These are phyloP conservation scores for Podila minutissima DNA, from an alignment of 192 early-diverging fungal genomes.

Conservation along the genomic window DNA sequence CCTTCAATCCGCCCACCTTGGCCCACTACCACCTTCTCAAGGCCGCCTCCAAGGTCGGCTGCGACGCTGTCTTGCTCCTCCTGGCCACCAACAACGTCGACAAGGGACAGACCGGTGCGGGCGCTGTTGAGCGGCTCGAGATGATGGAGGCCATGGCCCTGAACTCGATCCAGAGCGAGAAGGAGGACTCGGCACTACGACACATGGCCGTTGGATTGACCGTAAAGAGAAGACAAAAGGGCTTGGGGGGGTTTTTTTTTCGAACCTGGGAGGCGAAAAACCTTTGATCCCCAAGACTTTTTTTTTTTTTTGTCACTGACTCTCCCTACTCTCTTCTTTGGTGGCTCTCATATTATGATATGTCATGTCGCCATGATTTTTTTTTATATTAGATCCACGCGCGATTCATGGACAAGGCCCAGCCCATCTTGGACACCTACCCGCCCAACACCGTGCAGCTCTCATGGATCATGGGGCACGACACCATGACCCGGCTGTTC, in stretches of 20 bases:
- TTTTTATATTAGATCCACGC: conserved; percentile 50
- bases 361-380: background rate
- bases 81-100: conserved; percentile 76
- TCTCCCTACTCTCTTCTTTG: background rate
- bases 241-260: background rate
- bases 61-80: conserved; percentile 71
- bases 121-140: conserved; percentile 67
- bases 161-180: conserved; percentile 31
- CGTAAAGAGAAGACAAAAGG: conserved; percentile 2
- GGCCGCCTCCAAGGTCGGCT: conserved; percentile 50
- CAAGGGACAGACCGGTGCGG: conserved; percentile 65
- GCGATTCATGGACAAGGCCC: conserved; percentile 77
- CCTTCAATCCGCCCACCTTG: conserved; percentile 78
- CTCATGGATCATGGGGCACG: conserved; percentile 83
- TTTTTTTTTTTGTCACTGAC: background rate
- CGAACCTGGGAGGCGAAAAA: too few species aligned
- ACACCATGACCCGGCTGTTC: conserved; percentile 81
- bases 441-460: conserved; percentile 34
- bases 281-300: background rate
- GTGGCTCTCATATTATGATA: background rate
- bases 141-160: conserved; percentile 76
- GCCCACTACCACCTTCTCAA: conserved; percentile 69
- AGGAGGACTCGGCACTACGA: conserved; percentile 30
- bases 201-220: conserved; percentile 47
- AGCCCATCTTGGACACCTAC: conserved; percentile 47